phyloP scores from a whole-genome alignment of 306 rosid genomes.

The Castanea mollissima region DNA sequence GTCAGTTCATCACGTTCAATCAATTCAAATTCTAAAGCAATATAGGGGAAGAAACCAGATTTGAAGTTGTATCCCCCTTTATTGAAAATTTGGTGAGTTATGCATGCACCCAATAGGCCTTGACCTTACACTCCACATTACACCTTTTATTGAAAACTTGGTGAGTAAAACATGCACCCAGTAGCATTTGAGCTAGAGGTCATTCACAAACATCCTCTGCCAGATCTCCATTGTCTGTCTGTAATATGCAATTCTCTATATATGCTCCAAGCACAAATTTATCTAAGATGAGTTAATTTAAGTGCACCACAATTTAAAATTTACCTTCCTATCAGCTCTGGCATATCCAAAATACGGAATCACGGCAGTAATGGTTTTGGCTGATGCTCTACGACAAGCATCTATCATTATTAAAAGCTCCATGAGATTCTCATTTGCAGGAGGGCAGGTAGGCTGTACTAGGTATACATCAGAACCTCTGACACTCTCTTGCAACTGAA shows the following conservation, averaged over 20 bases:
- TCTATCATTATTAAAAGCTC: slow-evolving; percentile 87
- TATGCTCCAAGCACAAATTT: background rate
- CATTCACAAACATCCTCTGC: background rate
- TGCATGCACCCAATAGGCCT: no score
- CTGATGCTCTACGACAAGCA: slow-evolving; percentile 96
- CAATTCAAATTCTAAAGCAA: background rate
- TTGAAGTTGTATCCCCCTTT: no score
- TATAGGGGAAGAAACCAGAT: no score
- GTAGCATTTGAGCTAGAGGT: no score
- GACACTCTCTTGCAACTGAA: slow-evolving; percentile 95
- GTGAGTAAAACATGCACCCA: no score
- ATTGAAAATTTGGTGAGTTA: background rate
- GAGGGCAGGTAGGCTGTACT: slow-evolving; percentile 89
- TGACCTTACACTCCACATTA: no score
- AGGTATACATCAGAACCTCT: slow-evolving; percentile 90
- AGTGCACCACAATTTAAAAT: slow-evolving; percentile 2
- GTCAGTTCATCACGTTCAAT: background rate
- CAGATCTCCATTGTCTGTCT: background rate
- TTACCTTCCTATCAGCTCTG: slow-evolving; percentile 96
- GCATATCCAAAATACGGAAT: slow-evolving; percentile 99
- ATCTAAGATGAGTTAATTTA: background rate
- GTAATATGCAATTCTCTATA: background rate
- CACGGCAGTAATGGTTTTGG: slow-evolving; percentile 85
- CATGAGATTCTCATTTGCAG: slow-evolving; percentile 96
- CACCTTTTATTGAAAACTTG: background rate